Base-by-base conservation (phyloP, 805 yeast genomes). In the Wickerhamiella sergipiensis region DNA sequence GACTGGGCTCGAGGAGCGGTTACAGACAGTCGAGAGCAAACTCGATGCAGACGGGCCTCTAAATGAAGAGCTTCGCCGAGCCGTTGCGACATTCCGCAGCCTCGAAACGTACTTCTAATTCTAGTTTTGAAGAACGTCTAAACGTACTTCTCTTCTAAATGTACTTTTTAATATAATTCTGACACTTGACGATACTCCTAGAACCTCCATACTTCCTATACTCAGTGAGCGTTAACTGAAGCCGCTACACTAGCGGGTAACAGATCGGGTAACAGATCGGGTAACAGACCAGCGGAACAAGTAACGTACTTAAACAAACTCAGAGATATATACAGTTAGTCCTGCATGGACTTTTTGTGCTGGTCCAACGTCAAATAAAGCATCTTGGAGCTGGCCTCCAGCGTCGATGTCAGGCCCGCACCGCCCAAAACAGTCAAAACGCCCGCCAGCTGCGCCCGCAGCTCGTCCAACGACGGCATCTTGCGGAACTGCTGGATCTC, bases 371-470 rank as follows among this genome's bases (percentile, higher is more conserved):
- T 84, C 66, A 87, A 70, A 62, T 85, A 85, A 59, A 89, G 75
- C 52, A 71, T 68, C 56, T 79, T 78, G 15, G 85, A 68, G n/a
- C 85, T 71, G 18, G 83, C 64, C 67, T 83, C 82, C 62, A 90
- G 74, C 17, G 95, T 85, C 68, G 77, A 78, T 12, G 84, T 94
- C 63, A 90, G 74, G 10, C 95, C 95, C 45, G 86, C 89, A 62
- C 97, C 97, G 52, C 95, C 85, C 56, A 85, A 72, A 51, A 83
- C 69, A n/a, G 89, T 81, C 62, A 90, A 77, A 51, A 86, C 72
- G 10, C 95, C 95, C 12, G 83, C 82, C 58, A 92, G 76, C 73
- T 89, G 85, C 9, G 84, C 79, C 52, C 85, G 92, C 58, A 90
- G 70, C 57, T 81, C 80, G 44, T 76, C 79, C 62, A 81, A 71